Percentiles rank a stretch among this genome's conserved stretches.
Conservation (phyloP, 129 eudicot genomes). For the Heracleum sosnowskyi region DNA sequence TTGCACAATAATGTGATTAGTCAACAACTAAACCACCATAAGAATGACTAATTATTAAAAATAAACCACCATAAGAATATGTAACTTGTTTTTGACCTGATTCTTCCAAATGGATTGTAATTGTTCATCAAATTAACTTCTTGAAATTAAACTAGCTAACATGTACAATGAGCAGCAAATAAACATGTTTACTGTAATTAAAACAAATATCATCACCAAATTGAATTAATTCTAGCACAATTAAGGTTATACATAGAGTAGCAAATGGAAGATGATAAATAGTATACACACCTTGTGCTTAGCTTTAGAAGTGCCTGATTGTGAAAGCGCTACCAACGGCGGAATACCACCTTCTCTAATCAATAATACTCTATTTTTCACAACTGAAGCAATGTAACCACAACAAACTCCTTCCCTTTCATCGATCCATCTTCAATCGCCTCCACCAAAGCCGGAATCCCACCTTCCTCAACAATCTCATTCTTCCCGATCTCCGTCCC, state of each 20-base stretch:
- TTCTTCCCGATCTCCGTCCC: slow-evolving; percentile 51
- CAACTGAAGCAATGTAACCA: slow-evolving; percentile 52
- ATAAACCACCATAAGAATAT: not conserved
- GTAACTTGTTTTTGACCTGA: not conserved
- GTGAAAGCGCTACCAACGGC: slow-evolving; percentile 84
- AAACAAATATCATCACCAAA: not conserved
- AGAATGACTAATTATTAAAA: too few species aligned
- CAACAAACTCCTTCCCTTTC: slow-evolving; percentile 83
- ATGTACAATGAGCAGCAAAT: not conserved
- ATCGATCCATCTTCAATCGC: slow-evolving; percentile 66
- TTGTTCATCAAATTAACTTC: not conserved
- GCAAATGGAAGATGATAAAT: not conserved
- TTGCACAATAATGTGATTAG: not conserved
- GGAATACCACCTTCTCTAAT: slow-evolving; percentile 94
- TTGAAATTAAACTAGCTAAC: not conserved
- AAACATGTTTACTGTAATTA: not conserved
- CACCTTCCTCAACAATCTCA: slow-evolving; percentile 74
- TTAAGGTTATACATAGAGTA: not conserved
- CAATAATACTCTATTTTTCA: slow-evolving; percentile 54
- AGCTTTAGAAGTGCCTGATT: slow-evolving; percentile 60
- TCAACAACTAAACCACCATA: not conserved
- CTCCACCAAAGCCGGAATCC: slow-evolving; percentile 66
- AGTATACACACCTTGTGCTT: slow-evolving; percentile 68
- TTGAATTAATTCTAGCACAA: not conserved
- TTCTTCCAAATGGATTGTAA: not conserved